Base-by-base conservation (phyloP, 116 monocot species). In the Cymodocea nodosa region DNA sequence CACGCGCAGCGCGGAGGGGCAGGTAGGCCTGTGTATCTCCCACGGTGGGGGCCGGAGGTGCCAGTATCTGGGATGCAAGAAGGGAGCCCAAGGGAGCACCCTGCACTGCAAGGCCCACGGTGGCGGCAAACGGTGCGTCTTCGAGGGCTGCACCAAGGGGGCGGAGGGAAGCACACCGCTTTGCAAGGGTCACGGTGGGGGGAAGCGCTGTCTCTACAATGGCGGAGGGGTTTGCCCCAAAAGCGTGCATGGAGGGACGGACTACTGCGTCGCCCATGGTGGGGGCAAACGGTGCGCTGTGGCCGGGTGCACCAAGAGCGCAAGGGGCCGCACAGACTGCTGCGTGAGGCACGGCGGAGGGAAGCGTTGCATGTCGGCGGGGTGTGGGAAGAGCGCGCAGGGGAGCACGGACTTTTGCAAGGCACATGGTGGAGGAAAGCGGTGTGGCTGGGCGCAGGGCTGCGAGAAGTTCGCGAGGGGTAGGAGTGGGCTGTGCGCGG, bases 331-430 rank as follows among this genome's bases (percentile, higher is more conserved):
- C 4, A 98, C 98, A 12, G 89, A 98, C 34, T 86, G 80, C 69
- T 98, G 98, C 4, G 98, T 98, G 37, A 73, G 82, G 70, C 98
- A 98, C 23, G 98, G 98, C 23, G 98, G 98, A 1, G 98, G 98
- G 17, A 98, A 92, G 75, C 73, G 98, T 44, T 98, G 98, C 84
- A 78, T 57, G 56, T 56, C 73, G 19, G 81, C 82, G 20, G 77
- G 73, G 7, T 98, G 98, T 15, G 75, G 68, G 15, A 98, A 98
- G 80, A 92, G 92, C 24, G 98, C 98, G 2, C 98, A 98, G 67
- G 98, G 98, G 13, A 98, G 92, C 80, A 98, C 98, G 0, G 83
- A 98, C 19, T 92, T 79, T 73, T 98, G 98, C 89, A 98, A 98
- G 79, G 98, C 92, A 0, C 98, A 98, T 36, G 98, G 98, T 12